Evolutionary conservation across 495 filamentous ascomycete species (phyloP).

Genomic region (Penicilliopsis zonata): DNA sequence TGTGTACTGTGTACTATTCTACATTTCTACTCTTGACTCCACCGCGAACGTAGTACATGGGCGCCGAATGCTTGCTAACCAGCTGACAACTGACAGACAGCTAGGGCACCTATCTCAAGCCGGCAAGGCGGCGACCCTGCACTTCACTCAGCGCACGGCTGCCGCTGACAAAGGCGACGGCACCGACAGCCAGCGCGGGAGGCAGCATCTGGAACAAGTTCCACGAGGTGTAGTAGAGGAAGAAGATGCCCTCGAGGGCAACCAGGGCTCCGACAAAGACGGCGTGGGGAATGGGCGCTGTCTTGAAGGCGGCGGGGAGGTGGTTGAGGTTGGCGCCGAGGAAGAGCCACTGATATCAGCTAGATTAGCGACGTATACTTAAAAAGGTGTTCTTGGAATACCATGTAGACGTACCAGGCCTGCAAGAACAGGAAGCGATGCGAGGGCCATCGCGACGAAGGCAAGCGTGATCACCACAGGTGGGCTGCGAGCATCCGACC

Average conservation of each 20-base stretch:
- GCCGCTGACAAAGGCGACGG: slow-evolving; percentile 73
- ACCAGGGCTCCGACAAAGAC: slow-evolving; percentile 76
- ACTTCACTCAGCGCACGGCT: slow-evolving; percentile 89
- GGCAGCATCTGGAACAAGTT: slow-evolving; percentile 86
- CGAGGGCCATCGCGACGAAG: slow-evolving; percentile 61
- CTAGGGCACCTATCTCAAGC: slow-evolving; percentile 47
- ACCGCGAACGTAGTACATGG: too few species aligned
- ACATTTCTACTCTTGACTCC: too few species aligned
- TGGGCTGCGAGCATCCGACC: slow-evolving; percentile 61
- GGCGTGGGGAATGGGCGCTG: slow-evolving; percentile 65
- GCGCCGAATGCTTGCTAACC: too few species aligned
- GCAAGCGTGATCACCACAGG: slow-evolving; percentile 70
- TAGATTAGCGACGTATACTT: slow-evolving; percentile 6
- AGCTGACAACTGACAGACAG: background rate
- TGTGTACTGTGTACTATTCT: too few species aligned
- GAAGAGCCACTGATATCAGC: slow-evolving; percentile 48
- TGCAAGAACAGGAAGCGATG: slow-evolving; percentile 59
- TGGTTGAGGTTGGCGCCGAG: slow-evolving; percentile 82
- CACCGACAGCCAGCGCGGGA: slow-evolving; percentile 50
- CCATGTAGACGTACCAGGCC: slow-evolving; percentile 48
- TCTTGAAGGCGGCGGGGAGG: slow-evolving; percentile 55
- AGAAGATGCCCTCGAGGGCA: slow-evolving; percentile 82
- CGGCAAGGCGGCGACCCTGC: slow-evolving; percentile 70
- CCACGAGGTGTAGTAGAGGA: slow-evolving; percentile 90
- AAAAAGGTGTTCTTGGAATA: background rate